A percentile compares a stretch with the other conserved stretches of the same genome.
phyloP scores from a whole-genome alignment of 2,329 filamentous ascomycete genomes.

The Colletotrichum sp. region DNA sequence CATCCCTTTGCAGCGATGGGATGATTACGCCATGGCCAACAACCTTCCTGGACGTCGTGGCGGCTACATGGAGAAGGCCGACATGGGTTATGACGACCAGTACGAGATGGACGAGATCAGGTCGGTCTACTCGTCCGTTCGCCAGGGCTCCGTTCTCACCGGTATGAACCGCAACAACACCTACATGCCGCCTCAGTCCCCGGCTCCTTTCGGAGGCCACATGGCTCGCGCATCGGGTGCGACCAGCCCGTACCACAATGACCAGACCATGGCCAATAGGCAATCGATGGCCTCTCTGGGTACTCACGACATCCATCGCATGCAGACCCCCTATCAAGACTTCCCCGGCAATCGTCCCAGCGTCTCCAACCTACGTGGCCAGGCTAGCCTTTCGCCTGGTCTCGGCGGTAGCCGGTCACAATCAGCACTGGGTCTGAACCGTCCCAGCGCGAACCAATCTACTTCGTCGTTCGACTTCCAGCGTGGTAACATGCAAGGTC shows the following conservation, averaged over 20 bases:
- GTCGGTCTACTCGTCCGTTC: conserved; percentile 92
- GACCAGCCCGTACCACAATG: conserved; percentile 41
- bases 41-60: conserved; percentile 91
- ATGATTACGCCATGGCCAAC: conserved; percentile 89
- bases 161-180: conserved; percentile 73
- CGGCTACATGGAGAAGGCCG: conserved; percentile 67
- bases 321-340: conserved; percentile 65
- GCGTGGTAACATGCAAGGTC: conserved; percentile 61
- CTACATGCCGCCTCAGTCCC: conserved; percentile 85
- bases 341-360: conserved; percentile 58
- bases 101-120: conserved; percentile 99
- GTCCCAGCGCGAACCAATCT: conserved; percentile 50
- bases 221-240: conserved; percentile 49
- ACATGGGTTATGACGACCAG: conserved; percentile 72
- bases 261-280: conserved; percentile 63
- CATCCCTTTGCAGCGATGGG: conserved; percentile 95
- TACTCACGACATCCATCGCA: conserved; percentile 51
- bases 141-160: conserved; percentile 84
- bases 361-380: conserved; percentile 64
- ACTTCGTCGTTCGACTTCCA: conserved; percentile 68
- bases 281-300: conserved; percentile 76
- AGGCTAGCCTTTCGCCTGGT: conserved; percentile 51
- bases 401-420: conserved; percentile 47
- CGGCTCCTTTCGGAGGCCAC: conserved; percentile 68
- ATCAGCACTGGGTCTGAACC: conserved; percentile 50